Conservation (phyloP, 306 rosid genomes). For the Hippophae gyantsensis region DNA sequence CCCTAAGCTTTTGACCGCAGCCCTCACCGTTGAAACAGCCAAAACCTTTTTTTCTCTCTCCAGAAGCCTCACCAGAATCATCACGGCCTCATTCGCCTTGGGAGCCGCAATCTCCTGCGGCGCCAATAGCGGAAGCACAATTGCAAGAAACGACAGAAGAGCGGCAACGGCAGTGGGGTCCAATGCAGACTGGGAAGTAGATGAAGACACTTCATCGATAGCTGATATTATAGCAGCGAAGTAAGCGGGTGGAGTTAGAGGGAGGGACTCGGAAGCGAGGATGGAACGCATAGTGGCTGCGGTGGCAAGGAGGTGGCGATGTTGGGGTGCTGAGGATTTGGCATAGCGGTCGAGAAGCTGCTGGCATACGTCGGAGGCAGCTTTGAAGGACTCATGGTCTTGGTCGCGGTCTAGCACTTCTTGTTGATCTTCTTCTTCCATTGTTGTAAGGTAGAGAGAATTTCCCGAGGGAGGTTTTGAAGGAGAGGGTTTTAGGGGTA, state of each 20-base stretch:
- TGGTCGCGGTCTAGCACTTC: constrained; percentile 8
- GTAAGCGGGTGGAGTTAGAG: constrained; percentile 56
- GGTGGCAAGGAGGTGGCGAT: constrained; percentile 79
- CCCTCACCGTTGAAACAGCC: constrained; percentile 48
- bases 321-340: constrained; percentile 76
- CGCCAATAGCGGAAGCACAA: constrained; percentile 48
- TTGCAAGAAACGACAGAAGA: constrained; percentile 54
- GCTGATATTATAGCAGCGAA: constrained; percentile 63
- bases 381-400: constrained; percentile 24
- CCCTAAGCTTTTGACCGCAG: constrained; percentile 70
- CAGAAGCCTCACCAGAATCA: constrained; percentile 32
- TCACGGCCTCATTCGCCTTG: constrained; percentile 45
- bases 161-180: constrained; percentile 58
- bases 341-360: constrained; percentile 89
- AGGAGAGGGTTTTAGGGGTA: neutral
- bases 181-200: constrained; percentile 18
- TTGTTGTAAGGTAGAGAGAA: constrained; percentile 8
- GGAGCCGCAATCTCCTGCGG: constrained; percentile 20
- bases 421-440: constrained; percentile 36
- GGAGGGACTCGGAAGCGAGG: constrained; percentile 58
- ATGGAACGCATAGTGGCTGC: constrained; percentile 70
- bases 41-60: constrained; percentile 40
- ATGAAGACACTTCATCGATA: constrained; percentile 29
- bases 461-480: neutral
- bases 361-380: constrained; percentile 55